These are phyloP conservation scores for Marchantia polymorpha DNA, from an alignment of 225 moss, liverwort and hornwort genomes.

Conservation along the genomic window DNA sequence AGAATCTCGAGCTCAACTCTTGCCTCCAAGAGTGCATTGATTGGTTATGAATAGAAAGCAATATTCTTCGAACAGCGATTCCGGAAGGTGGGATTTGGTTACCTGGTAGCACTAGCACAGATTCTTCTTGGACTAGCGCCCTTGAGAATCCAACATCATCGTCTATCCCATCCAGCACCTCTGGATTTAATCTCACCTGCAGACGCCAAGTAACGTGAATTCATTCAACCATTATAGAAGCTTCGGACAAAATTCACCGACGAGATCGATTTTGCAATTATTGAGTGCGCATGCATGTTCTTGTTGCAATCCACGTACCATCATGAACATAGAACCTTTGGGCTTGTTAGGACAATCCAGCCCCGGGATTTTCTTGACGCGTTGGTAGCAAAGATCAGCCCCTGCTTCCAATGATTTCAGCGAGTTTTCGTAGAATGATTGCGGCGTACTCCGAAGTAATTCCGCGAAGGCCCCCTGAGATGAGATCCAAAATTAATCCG, in stretches of 20 bases:
- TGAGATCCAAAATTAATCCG: background rate
- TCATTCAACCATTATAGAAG: background rate
- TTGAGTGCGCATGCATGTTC: too few relatives aligned
- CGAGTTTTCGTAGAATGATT: slow-evolving; percentile 51
- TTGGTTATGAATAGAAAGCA: background rate
- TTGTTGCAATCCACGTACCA: slow-evolving; percentile 37
- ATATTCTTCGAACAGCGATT: background rate
- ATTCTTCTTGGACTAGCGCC: slow-evolving; percentile 63
- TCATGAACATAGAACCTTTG: slow-evolving; percentile 81
- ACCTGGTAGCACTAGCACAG: slow-evolving; percentile 74
- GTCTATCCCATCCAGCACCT: slow-evolving; percentile 42
- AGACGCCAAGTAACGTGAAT: background rate
- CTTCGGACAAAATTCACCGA: background rate
- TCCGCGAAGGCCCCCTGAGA: slow-evolving; percentile 61
- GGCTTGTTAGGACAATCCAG: slow-evolving; percentile 63
- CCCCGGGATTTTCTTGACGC: slow-evolving; percentile 50
- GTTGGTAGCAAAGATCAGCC: slow-evolving; percentile 57
- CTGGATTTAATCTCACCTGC: slow-evolving; percentile 59
- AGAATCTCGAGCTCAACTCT: too few relatives aligned
- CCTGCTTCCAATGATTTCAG: slow-evolving; percentile 54
- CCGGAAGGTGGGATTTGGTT: background rate
- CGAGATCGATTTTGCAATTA: background rate
- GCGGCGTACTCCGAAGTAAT: slow-evolving; percentile 60
- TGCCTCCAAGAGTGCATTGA: too few relatives aligned
- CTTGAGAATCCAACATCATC: slow-evolving; percentile 63